Evolutionary conservation across 2,329 filamentous ascomycete genomes (phyloP).

Genomic region (Diaporthe velutina): DNA sequence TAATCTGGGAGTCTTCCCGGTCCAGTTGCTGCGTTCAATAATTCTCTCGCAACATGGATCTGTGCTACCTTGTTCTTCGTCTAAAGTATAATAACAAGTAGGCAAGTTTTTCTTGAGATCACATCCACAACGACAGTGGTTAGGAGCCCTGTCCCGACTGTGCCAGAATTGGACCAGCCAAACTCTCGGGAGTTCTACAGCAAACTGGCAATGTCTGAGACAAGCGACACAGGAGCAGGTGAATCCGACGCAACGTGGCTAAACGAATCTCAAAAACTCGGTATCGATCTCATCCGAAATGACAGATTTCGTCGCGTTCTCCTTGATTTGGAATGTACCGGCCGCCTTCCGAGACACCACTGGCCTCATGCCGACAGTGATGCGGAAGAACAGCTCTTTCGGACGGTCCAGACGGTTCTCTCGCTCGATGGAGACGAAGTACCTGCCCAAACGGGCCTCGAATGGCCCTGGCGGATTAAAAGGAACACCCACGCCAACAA

Average conservation of each 20-base stretch:
- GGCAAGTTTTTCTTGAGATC: neutral
- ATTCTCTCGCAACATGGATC: too few relatives aligned
- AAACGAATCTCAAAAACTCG: constrained; percentile 3
- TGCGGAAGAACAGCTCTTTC: constrained; percentile 18
- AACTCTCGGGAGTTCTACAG: neutral
- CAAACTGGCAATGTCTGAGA: too few relatives aligned
- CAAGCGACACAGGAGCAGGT: neutral
- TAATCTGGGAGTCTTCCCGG: too few relatives aligned
- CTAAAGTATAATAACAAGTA: neutral
- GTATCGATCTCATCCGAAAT: constrained; percentile 25
- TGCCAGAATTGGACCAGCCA: neutral
- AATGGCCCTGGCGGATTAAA: constrained; percentile 25
- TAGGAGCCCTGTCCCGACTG: neutral
- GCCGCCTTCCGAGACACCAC: neutral
- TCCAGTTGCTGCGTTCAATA: too few relatives aligned
- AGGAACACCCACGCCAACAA: constrained; percentile 11
- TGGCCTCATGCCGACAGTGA: constrained; percentile 19
- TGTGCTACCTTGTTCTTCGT: too few relatives aligned
- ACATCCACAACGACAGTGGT: neutral
- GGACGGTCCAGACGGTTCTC: constrained; percentile 2
- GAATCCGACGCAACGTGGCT: neutral
- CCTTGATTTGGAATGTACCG: constrained; percentile 6
- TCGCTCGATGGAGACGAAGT: constrained; percentile 18
- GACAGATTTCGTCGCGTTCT: constrained; percentile 20
- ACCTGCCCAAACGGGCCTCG: constrained; percentile 10